Evolutionary conservation across 148 eudicot species (phyloP).

Genomic region (Tetragonia tetragonoides): DNA sequence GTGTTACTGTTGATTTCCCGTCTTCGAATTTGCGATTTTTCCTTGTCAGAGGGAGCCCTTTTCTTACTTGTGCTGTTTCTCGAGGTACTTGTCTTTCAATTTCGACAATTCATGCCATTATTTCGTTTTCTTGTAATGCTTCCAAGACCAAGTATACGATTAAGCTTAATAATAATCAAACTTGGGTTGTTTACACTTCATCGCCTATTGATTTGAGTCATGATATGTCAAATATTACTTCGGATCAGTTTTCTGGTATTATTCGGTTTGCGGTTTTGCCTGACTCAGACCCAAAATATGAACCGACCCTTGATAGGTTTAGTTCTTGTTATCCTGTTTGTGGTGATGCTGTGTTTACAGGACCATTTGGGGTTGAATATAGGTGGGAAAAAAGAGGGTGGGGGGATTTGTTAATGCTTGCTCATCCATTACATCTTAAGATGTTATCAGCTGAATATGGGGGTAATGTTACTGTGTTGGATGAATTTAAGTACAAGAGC

Average conservation of each 20-base stretch:
- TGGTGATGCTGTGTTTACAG: constrained; percentile 53
- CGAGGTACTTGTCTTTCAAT: constrained; percentile 31
- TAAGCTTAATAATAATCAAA: constrained; percentile 72
- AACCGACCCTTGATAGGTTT: constrained; percentile 60
- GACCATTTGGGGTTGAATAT: constrained; percentile 70
- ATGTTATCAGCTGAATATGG: constrained; percentile 41
- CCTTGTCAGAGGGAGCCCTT: constrained; percentile 87
- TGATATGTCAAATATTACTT: constrained; percentile 49
- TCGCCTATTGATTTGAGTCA: constrained; percentile 48
- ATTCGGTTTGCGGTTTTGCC: constrained; percentile 65
- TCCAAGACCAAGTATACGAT: constrained; percentile 51
- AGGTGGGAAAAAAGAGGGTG: constrained; percentile 75
- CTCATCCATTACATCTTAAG: constrained; percentile 79
- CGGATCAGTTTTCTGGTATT: constrained; percentile 57
- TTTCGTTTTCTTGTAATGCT: constrained; percentile 41
- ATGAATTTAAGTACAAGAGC: constrained; percentile 68
- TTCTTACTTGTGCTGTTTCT: constrained; percentile 55
- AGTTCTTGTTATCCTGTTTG: constrained; percentile 75
- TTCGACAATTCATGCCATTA: constrained; percentile 73
- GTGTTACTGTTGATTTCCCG: constrained; percentile 75
- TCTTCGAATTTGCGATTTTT: constrained; percentile 55
- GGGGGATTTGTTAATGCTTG: constrained; percentile 89
- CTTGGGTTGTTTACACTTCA: constrained; percentile 73
- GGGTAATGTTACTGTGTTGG: constrained; percentile 45
- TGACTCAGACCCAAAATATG: constrained; percentile 34